Percentiles rank a stretch among this genome's conserved stretches.
These are phyloP conservation scores for Tuber melanosporum DNA, from an alignment of 495 filamentous ascomycete species.

Conservation along the genomic window DNA sequence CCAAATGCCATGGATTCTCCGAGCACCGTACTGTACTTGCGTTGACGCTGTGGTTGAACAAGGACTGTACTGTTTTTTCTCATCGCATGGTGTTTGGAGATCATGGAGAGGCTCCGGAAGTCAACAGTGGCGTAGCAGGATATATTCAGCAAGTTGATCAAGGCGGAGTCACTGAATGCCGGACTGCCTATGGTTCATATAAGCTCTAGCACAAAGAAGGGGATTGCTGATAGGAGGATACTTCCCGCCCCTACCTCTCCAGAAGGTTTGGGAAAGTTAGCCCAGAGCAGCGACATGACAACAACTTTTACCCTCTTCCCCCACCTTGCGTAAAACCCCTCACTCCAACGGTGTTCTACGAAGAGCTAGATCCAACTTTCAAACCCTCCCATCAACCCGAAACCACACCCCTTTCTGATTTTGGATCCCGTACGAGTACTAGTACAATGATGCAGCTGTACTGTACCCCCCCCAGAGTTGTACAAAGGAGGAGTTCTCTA, in stretches of 20 bases:
- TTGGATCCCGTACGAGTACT: background rate
- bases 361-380: background rate
- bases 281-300: background rate
- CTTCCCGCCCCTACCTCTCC: background rate
- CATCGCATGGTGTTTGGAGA: constrained; percentile 15
- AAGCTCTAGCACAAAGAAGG: background rate
- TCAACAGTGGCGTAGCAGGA: too few species aligned
- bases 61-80: background rate
- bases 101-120: constrained; percentile 11
- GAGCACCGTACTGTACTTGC: constrained; percentile 3
- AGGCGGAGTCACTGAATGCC: too few species aligned
- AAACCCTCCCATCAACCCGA: background rate
- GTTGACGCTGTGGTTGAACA: constrained; percentile 15
- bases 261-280: too few species aligned
- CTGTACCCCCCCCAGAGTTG: background rate
- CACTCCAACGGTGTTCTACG: background rate
- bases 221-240: background rate
- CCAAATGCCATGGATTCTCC: too few species aligned
- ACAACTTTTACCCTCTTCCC: background rate
- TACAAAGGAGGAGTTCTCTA: background rate
- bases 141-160: too few species aligned
- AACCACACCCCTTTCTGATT: background rate
- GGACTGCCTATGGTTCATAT: too few species aligned
- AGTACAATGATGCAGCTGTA: background rate
- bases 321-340: background rate